Evolutionary conservation across 1,139 yeast species (phyloP).

Genomic region (Yamadazyma taylorii): DNA sequence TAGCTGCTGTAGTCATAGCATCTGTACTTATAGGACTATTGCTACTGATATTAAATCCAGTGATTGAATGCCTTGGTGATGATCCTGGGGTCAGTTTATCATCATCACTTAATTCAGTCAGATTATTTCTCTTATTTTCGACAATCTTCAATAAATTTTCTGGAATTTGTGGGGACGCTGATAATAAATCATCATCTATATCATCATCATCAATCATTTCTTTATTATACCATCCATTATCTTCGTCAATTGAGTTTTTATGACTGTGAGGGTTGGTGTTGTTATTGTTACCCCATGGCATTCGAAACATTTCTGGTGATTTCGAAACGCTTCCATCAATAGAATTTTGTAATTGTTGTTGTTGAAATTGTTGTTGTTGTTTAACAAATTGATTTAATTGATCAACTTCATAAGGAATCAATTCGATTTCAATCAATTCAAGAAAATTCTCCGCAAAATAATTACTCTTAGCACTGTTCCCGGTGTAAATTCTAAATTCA

Average conservation of each 20-base stretch:
- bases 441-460: conserved; percentile 82
- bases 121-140: conserved; percentile 44
- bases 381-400: conserved; percentile 23
- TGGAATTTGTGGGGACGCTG: conserved; percentile 70
- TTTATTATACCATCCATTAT: conserved; percentile 18
- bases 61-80: conserved; percentile 25
- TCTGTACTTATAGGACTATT: conserved; percentile 20
- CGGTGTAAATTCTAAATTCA: conserved; percentile 77
- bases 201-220: conserved; percentile 43
- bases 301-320: conserved; percentile 17
- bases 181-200: conserved; percentile 50
- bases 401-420: conserved; percentile 45
- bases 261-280: conserved; percentile 15
- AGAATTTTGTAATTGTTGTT: conserved; percentile 3
- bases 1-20: conserved; percentile 20
- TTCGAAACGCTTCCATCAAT: conserved; percentile 2
- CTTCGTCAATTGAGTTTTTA: conserved; percentile 19
- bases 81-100: conserved; percentile 32
- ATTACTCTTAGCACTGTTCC: conserved; percentile 58
- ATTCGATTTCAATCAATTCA: conserved; percentile 63
- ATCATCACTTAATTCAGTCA: conserved; percentile 19
- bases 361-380: conserved; percentile 10
- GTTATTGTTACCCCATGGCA: no score
- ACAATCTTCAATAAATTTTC: conserved; percentile 56
- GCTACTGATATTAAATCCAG: not conserved